Evolutionary conservation across 306 rosid genomes (phyloP).

Genomic region (Begonia fuchsioides): DNA sequence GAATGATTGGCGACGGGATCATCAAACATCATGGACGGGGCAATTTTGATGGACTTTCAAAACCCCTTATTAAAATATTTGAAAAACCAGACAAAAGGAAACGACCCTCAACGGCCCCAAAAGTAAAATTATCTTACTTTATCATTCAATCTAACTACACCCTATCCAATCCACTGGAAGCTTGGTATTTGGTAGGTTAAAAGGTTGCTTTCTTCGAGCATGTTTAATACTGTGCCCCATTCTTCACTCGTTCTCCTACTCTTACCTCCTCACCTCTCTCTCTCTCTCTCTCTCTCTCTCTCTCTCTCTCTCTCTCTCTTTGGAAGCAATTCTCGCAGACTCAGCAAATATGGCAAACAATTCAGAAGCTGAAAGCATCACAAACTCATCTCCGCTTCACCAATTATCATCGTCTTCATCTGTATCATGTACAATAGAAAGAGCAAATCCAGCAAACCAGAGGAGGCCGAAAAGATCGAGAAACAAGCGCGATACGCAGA

Average conservation of each 20-base stretch:
- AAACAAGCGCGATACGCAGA: slow-evolving; percentile 1
- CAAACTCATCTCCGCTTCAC: background rate
- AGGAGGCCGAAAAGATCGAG: slow-evolving; percentile 2
- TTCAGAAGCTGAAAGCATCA: slow-evolving; percentile 9
- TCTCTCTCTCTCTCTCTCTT: too few species aligned
- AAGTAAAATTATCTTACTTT: too few species aligned
- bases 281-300: too few species aligned
- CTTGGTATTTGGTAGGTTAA: background rate
- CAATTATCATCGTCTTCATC: background rate
- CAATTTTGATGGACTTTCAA: too few species aligned
- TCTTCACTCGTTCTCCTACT: background rate
- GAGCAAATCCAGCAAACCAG: background rate
- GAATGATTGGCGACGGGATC: too few species aligned
- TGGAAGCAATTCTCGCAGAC: background rate
- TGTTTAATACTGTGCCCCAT: background rate
- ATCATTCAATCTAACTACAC: too few species aligned
- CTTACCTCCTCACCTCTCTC: background rate
- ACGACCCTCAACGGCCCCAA: too few species aligned
- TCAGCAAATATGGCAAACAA: slow-evolving; percentile 10
- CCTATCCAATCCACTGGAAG: background rate
- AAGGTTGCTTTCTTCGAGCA: background rate
- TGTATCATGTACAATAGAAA: background rate
- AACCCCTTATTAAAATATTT: too few species aligned
- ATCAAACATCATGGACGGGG: too few species aligned
- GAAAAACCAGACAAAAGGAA: too few species aligned